These are phyloP conservation scores for Russula compacta DNA, from an alignment of 768 basidiomycete species.

Conservation along the genomic window DNA sequence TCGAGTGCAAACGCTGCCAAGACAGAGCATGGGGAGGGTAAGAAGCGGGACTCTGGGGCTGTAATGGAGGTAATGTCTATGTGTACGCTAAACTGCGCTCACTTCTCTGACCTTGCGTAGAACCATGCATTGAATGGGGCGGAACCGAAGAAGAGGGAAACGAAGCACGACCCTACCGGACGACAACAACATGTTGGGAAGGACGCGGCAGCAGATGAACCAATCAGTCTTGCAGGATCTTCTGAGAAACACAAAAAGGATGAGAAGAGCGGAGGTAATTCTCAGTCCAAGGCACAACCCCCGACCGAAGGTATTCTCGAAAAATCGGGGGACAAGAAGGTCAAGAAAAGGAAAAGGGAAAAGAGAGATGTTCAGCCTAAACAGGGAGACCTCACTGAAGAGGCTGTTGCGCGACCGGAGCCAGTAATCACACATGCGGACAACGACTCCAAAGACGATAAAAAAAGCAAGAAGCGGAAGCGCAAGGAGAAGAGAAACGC, in stretches of 20 bases:
- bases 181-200: conserved; percentile 22
- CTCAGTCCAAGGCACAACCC: conserved; percentile 15
- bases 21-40: not conserved
- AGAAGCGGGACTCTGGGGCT: not conserved
- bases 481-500: conserved; percentile 7
- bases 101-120: not conserved
- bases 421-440: not conserved
- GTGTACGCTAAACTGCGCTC: not conserved
- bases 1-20: not conserved
- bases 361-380: conserved; percentile 15
- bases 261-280: conserved; percentile 9
- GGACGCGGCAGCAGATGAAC: not conserved
- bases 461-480: conserved; percentile 14
- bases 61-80: not conserved
- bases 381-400: not conserved
- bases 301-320: not conserved
- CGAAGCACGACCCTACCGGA: conserved; percentile 24
- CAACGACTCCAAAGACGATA: not conserved
- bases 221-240: not conserved
- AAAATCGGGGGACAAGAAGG: conserved; percentile 22
- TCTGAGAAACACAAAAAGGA: conserved; percentile 22
- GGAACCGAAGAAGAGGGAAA: conserved; percentile 26
- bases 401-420: not conserved
- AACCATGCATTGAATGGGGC: not conserved
- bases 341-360: conserved; percentile 25